A percentile compares a stretch with the other conserved stretches of the same genome.
Conservation (phyloP, 345 rosid genomes). For the Dovyalis caffra region DNA sequence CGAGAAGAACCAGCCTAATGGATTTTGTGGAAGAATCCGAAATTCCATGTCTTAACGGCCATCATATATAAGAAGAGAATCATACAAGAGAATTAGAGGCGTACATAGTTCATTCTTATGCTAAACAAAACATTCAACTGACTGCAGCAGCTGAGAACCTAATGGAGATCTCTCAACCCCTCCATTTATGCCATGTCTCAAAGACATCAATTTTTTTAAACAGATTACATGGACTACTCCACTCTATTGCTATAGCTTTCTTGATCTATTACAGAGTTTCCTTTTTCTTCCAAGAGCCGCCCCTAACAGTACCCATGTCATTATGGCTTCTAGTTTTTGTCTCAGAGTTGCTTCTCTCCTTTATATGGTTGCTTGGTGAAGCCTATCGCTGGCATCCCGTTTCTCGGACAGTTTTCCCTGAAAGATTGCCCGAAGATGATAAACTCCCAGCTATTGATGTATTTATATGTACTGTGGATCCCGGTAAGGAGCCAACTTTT, state of each 20-base stretch:
- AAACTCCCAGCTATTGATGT: constrained; percentile 46
- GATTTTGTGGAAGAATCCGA: no score
- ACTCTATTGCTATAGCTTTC: constrained; percentile 30
- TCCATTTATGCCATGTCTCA: constrained; percentile 21
- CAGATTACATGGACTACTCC: constrained; percentile 27
- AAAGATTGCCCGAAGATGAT: constrained; percentile 26
- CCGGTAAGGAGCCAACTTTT: constrained; percentile 43
- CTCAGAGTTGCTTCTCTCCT: constrained; percentile 16
- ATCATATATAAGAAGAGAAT: no score
- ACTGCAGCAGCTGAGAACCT: background rate
- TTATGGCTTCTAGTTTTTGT: constrained; percentile 35
- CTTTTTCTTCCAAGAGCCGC: constrained; percentile 21
- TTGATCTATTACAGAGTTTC: constrained; percentile 36
- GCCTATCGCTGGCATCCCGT: constrained; percentile 35
- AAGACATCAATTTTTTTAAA: constrained; percentile 25
- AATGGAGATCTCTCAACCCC: constrained; percentile 28
- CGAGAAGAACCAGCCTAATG: no score
- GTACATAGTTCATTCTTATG: no score
- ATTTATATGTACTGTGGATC: constrained; percentile 49
- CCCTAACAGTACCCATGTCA: background rate
- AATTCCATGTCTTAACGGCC: no score
- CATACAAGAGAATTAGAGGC: no score
- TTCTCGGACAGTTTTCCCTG: constrained; percentile 33
- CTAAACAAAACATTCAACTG: no score
- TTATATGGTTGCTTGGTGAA: constrained; percentile 32